These are phyloP conservation scores for Agapanthus africanus DNA, from an alignment of 106 monocot genomes.

Conservation along the genomic window DNA sequence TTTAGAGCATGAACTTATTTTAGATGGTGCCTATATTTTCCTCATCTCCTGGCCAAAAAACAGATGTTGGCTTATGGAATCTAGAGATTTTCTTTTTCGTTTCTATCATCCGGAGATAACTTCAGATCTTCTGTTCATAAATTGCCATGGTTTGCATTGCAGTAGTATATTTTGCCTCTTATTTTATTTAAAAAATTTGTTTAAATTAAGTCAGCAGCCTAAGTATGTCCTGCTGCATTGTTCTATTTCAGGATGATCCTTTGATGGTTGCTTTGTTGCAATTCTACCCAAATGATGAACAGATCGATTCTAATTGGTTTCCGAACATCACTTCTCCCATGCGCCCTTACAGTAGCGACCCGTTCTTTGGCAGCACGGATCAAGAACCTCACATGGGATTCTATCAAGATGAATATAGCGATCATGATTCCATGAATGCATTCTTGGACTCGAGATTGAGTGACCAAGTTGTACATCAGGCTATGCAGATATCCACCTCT, in stretches of 20 bases:
- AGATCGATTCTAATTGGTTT: conserved; percentile 14
- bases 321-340: conserved; percentile 31
- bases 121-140: too few relatives aligned
- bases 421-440: conserved; percentile 17
- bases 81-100: too few relatives aligned
- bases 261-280: conserved; percentile 23
- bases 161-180: too few relatives aligned
- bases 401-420: background rate
- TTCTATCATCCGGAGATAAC: too few relatives aligned
- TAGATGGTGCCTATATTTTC: too few relatives aligned
- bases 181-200: background rate
- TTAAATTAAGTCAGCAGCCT: background rate
- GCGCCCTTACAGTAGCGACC: conserved; percentile 26
- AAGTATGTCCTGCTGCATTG: too few relatives aligned
- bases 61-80: too few relatives aligned
- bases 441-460: conserved; percentile 24
- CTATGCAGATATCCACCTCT: conserved; percentile 11
- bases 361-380: conserved; percentile 14
- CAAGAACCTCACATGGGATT: conserved; percentile 16
- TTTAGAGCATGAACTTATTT: too few relatives aligned
- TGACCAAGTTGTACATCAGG: conserved; percentile 16
- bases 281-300: conserved; percentile 8
- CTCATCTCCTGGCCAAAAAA: too few relatives aligned
- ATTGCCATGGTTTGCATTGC: background rate
- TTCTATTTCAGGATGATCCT: conserved; percentile 30